Conservation (phyloP, 2,329 filamentous ascomycete genomes). For the Pseudogymnoascus sp. region DNA sequence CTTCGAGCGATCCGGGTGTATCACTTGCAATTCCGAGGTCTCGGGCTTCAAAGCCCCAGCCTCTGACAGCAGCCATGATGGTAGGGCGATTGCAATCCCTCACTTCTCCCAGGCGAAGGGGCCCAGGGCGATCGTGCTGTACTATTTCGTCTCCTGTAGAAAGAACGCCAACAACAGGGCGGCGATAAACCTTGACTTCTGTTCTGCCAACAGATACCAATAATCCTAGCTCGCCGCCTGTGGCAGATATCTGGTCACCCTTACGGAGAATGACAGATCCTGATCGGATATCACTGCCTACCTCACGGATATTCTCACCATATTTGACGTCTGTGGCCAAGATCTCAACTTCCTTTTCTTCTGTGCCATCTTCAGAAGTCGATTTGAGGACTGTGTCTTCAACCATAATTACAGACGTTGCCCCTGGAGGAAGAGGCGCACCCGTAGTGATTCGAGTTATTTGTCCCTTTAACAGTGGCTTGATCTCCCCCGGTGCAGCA, state of each 20-base stretch:
- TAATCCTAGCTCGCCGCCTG: conserved; percentile 85
- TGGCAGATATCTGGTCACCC: conserved; percentile 74
- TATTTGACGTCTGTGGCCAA: conserved; percentile 64
- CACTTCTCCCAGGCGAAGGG: conserved; percentile 71
- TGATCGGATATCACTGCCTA: conserved; percentile 75
- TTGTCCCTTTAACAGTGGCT: conserved; percentile 59
- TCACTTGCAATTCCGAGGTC: conserved; percentile 83
- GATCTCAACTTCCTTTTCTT: conserved; percentile 85
- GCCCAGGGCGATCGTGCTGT: conserved; percentile 53
- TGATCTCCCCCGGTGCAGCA: conserved; percentile 62
- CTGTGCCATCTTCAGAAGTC: conserved; percentile 67
- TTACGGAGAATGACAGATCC: conserved; percentile 62
- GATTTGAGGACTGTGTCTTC: conserved; percentile 78
- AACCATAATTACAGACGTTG: conserved; percentile 91
- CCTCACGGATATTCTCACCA: conserved; percentile 82
- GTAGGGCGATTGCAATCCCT: conserved; percentile 89
- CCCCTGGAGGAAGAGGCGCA: conserved; percentile 77
- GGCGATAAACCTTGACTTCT: conserved; percentile 62
- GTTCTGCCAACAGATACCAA: conserved; percentile 74
- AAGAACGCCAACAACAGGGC: conserved; percentile 73
- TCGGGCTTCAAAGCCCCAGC: conserved; percentile 67
- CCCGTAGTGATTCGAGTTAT: conserved; percentile 91
- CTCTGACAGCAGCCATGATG: conserved; percentile 65
- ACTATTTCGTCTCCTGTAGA: conserved; percentile 96
- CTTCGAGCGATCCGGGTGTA: conserved; percentile 63